Conservation (phyloP, 805 yeast genomes). For the Metschnikowia drakensbergensis region DNA sequence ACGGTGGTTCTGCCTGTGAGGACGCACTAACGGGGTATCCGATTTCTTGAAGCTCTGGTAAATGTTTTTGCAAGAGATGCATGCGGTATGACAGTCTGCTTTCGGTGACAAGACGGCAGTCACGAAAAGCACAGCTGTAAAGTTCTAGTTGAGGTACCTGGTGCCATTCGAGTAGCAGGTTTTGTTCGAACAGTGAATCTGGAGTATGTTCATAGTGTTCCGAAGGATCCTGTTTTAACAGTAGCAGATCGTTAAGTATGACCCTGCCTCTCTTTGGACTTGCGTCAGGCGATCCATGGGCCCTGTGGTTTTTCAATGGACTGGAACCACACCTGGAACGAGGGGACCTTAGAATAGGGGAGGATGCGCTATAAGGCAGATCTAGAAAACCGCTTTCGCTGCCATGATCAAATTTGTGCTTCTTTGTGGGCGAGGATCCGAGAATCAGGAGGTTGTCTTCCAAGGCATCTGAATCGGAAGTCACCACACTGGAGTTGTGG, state of each 20-base stretch:
- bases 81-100: slow-evolving; percentile 10
- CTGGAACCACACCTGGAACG: not conserved
- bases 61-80: slow-evolving; percentile 13
- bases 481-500: slow-evolving; percentile 11
- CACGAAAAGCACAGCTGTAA: slow-evolving; percentile 15
- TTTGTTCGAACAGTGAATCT: slow-evolving; percentile 8
- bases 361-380: not conserved
- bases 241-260: not conserved
- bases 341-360: not conserved
- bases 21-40: slow-evolving; percentile 15
- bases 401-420: not conserved
- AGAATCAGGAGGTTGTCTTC: slow-evolving; percentile 26
- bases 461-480: slow-evolving; percentile 8
- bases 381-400: not conserved
- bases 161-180: slow-evolving; percentile 8
- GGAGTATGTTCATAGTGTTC: not conserved
- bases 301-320: slow-evolving; percentile 1
- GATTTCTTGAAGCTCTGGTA: slow-evolving; percentile 10
- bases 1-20: not conserved
- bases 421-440: slow-evolving; percentile 31
- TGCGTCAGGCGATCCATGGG: not conserved
- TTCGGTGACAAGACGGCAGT: slow-evolving; percentile 8
- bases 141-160: slow-evolving; percentile 1
- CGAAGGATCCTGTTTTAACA: not conserved
- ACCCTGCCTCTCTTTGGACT: not conserved